Evolutionary conservation across 768 basidiomycete species (phyloP), one percentile per base, ranked within the genome.

Genomic region (Phanerodontia chrysosporium): DNA sequence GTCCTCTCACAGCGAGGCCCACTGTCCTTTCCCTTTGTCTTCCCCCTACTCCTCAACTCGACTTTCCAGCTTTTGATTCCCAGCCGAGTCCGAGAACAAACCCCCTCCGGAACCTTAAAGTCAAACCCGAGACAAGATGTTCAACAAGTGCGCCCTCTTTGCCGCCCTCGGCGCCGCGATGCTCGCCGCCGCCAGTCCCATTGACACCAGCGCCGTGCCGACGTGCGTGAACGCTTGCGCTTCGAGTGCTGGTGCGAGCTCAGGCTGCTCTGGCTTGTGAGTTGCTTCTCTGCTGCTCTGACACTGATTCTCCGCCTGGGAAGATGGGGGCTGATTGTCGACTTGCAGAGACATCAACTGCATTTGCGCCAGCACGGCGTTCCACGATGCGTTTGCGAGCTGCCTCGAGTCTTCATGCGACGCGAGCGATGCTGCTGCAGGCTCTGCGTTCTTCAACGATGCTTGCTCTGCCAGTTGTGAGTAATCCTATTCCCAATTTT

Each of bases 81-180:
- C 21, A 48, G 46, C 46, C 9, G 25, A 25, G 9, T 12, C 5
- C 22, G 46, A 6, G 6, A 6, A 25, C 22, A 25, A 6, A 48
- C 16, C 12, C 46, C 22, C 22, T 8, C 39, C 39, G 8, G 10
- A 18, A 7, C 39, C 10, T 42, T 18, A 18, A 42, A 18, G 10
- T 18, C 16, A 10, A 42, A 35, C 32, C 39, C 39, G 18, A 8
- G 22, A n/a, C 29, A 62, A 58, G 61, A 30, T 55, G 22, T 45
- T 36, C 46, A 24, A 44, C 16, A 62, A 57, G 53, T 21, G 55
- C 14, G 27, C 45, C 8, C 3, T 54, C 9, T 16, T 58, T 25
- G 53, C 59, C 1, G 35, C 60, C 49, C 53, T 48, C n/a, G 57
- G 48, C 24, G 59, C 54, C 48, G 48, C 45, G 29, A 46, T 51